Base-by-base conservation (phyloP, 1,139 yeast species). In the Kodamaea alishanica region DNA sequence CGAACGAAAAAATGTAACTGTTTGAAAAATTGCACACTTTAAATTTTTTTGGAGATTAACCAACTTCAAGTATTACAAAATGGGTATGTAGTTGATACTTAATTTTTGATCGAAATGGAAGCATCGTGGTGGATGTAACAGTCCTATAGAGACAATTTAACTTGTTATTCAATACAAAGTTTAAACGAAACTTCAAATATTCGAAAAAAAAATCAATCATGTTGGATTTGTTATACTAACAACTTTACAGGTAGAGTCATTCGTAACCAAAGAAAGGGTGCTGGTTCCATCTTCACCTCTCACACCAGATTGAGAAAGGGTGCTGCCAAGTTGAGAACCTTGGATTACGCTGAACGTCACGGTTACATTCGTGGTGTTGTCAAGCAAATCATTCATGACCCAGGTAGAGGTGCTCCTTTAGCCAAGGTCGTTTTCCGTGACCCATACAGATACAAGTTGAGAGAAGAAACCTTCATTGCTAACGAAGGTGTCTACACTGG, bases 191-290 rank as follows among this genome's bases (percentile, higher is more conserved):
- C 9, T 24, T 10, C 20, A 8, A 26, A 24, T n/a, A 9, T 22
- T 15, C 9, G 20, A 26, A 4, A 11, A 26, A 4, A 11, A 30
- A 26, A 12, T 15, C 15, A 28, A 9, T 8, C 12, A 28, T 28
- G 31, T 28, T 9, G 15, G 31, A 8, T n/a, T n/a, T 28, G 15
- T 9, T 8, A 9, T 43, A 49, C 51, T 47, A 50, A 49, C 51
- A 40, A 23, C 20, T 26, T 24, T 33, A 67, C 69, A 84, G 97
- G 98, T 87, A 92, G 98, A 85, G 99, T 94, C 79, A 94, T 94
- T 82, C 95, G 98, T 81, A 92, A 94, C 84, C 98, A 94, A 86
- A 90, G 99, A 88, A 94, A 94, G 81, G 97, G 97, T 84, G 97
- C 97, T 78, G 98, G 98, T 71, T 90, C 97, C 69, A 89, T 94